Conservation (phyloP, 129 eudicot genomes). For the Flaveria sonorensis region DNA sequence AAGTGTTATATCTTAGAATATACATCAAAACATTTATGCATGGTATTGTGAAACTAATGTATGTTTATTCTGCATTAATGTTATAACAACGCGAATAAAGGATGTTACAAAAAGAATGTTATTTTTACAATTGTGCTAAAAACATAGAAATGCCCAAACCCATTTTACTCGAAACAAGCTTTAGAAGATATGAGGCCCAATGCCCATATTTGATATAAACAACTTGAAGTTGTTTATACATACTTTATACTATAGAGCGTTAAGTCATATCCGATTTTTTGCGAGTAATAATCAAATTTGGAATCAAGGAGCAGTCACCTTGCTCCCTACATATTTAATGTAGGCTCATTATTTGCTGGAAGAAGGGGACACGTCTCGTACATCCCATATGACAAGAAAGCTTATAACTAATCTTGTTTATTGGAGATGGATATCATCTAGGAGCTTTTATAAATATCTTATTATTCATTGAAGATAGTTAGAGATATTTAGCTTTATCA, state of each 20-base stretch:
- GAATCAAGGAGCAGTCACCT: not conserved
- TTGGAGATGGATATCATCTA: too few species aligned
- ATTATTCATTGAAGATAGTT: too few species aligned
- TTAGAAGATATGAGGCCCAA: not conserved
- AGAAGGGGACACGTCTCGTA: not conserved
- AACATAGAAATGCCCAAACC: not conserved
- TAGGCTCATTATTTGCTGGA: not conserved
- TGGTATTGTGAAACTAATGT: too few species aligned
- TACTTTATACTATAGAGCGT: not conserved
- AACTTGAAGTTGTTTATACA: not conserved
- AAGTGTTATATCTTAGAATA: too few species aligned
- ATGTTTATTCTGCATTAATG: too few species aligned
- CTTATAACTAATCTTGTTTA: not conserved
- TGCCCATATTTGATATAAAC: not conserved
- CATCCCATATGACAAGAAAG: not conserved
- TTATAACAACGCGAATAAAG: too few species aligned
- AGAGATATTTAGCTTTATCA: too few species aligned
- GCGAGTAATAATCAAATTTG: not conserved
- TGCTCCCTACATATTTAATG: constrained; percentile 3
- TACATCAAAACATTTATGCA: too few species aligned
- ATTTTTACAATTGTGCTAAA: not conserved
- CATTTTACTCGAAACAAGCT: not conserved
- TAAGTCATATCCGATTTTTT: not conserved
- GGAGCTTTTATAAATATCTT: too few species aligned
- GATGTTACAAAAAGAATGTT: too few species aligned